A percentile compares a stretch with the other conserved stretches of the same genome.
Conservation (phyloP, 768 basidiomycete species). For the Fomitopsis serialis region DNA sequence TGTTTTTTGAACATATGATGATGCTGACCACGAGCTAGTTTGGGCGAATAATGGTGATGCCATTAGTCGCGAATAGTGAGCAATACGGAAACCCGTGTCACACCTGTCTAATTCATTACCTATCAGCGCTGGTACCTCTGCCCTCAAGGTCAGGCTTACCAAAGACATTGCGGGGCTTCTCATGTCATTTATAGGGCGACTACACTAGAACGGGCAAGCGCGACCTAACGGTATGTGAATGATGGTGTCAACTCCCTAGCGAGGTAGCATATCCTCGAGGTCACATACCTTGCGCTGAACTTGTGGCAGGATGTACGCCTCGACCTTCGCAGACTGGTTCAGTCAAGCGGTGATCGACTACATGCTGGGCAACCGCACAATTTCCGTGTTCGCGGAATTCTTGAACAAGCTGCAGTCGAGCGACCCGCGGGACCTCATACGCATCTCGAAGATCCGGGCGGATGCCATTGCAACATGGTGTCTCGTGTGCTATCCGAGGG, state of each 20-base stretch:
- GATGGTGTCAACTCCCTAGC: constrained; percentile 95
- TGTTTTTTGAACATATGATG: not conserved
- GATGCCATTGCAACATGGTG: constrained; percentile 91
- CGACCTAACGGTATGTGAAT: constrained; percentile 88
- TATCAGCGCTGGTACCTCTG: constrained; percentile 86
- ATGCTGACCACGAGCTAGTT: constrained; percentile 37
- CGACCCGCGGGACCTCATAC: constrained; percentile 87
- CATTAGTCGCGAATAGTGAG: constrained; percentile 83
- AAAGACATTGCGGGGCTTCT: constrained; percentile 1
- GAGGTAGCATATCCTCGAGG: constrained; percentile 34
- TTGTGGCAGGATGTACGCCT: constrained; percentile 67
- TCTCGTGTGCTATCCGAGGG: constrained; percentile 38
- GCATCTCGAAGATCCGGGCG: constrained; percentile 82
- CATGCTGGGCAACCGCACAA: constrained; percentile 81
- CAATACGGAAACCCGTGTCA: constrained; percentile 12
- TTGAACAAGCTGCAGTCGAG: constrained; percentile 80
- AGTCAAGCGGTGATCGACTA: constrained; percentile 94
- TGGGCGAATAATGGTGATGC: constrained; percentile 99
- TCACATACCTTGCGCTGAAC: not conserved
- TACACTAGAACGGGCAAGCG: constrained; percentile 96
- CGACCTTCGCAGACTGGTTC: constrained; percentile 94
- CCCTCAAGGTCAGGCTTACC: constrained; percentile 66
- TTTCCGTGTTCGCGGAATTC: constrained; percentile 92
- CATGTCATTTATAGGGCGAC: constrained; percentile 51
- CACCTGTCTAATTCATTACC: not conserved